These are phyloP conservation scores for Martensiomyces pterosporus DNA, from an alignment of 192 early-diverging fungal species.

Conservation along the genomic window DNA sequence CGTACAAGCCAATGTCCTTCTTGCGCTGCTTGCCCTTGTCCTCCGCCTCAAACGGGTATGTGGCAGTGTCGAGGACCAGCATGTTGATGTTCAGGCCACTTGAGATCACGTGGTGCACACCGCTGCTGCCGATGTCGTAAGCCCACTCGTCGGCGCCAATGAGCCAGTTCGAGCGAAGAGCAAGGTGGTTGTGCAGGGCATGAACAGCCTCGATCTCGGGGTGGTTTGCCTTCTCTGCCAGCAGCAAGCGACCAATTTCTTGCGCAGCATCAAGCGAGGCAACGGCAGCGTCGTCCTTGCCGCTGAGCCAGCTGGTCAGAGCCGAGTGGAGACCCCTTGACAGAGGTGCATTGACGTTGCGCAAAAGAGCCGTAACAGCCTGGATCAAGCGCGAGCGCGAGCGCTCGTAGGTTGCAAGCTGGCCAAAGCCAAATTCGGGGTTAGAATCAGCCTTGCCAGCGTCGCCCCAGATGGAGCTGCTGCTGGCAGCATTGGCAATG, in stretches of 20 bases:
- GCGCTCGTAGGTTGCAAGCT: constrained; percentile 63
- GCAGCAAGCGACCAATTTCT: constrained; percentile 47
- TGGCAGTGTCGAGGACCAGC: constrained; percentile 83
- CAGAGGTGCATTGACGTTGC: constrained; percentile 51
- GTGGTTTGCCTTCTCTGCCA: constrained; percentile 20
- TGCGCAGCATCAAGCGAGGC: constrained; percentile 52
- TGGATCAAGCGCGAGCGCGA: constrained; percentile 63
- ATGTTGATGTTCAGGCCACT: constrained; percentile 84
- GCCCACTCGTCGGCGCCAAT: constrained; percentile 84
- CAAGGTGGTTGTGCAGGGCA: constrained; percentile 35
- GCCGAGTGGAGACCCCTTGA: constrained; percentile 54
- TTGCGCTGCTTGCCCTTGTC: constrained; percentile 63
- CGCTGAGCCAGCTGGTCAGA: constrained; percentile 65
- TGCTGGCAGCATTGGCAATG: constrained; percentile 73
- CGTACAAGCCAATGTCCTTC: constrained; percentile 94
- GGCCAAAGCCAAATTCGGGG: constrained; percentile 87
- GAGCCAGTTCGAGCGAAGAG: constrained; percentile 76
- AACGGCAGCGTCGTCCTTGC: constrained; percentile 53
- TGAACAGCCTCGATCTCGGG: constrained; percentile 23
- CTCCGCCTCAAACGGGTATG: constrained; percentile 59
- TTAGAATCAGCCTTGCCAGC: constrained; percentile 51
- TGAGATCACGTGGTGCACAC: constrained; percentile 87
- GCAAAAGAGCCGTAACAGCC: constrained; percentile 55
- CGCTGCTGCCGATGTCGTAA: constrained; percentile 82
- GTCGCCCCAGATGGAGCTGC: constrained; percentile 68